Percentiles rank a stretch among this genome's conserved stretches.
These are phyloP conservation scores for Boletus tylopilopsis DNA, from an alignment of 768 basidiomycete genomes.

Conservation along the genomic window DNA sequence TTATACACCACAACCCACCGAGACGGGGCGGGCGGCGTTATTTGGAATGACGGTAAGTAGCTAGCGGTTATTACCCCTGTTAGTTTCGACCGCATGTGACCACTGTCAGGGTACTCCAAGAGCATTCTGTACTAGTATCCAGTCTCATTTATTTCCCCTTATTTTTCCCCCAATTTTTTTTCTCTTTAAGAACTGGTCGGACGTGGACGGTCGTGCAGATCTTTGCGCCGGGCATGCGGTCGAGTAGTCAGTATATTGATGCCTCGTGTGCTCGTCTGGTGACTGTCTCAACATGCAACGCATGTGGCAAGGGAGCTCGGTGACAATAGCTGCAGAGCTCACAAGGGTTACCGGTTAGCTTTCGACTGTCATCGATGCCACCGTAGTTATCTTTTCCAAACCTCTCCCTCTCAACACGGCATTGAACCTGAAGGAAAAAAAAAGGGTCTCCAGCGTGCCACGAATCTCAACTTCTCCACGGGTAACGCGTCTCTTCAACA, in stretches of 20 bases:
- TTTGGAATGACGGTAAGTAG: no score
- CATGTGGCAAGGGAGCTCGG: no score
- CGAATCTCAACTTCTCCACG: no score
- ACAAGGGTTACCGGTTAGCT: background rate
- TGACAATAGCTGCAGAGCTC: no score
- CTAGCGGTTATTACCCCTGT: no score
- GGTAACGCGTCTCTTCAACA: no score
- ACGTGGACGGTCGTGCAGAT: background rate
- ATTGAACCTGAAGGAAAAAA: background rate
- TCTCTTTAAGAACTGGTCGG: background rate
- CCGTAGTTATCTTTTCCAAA: background rate
- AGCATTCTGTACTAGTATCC: no score
- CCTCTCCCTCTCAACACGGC: background rate
- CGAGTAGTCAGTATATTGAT: background rate
- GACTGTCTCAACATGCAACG: background rate
- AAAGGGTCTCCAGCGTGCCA: no score
- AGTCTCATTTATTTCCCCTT: background rate
- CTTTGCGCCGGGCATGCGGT: no score
- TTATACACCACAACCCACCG: background rate
- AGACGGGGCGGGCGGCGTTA: background rate
- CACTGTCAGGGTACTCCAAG: background rate
- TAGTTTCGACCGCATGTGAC: no score
- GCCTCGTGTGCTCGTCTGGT: slow-evolving; percentile 1
- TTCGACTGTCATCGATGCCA: background rate
- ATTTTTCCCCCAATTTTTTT: background rate